Base-by-base conservation (phyloP, 208 protist species). In the Crithidia acanthocephali region DNA sequence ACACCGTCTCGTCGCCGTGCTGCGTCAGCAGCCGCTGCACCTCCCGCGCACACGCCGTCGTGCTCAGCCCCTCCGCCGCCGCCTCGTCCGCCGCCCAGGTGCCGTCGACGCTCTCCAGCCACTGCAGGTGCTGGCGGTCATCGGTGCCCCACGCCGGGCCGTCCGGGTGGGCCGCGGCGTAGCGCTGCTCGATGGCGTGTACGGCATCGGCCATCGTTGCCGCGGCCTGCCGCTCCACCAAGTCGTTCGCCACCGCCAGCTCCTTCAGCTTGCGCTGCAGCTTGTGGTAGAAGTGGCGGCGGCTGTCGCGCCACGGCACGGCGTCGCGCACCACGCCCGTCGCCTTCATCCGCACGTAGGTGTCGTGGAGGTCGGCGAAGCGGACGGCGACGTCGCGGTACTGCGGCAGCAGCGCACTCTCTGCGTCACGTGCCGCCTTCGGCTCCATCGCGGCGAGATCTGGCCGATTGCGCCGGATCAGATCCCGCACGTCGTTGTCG, bases 311-410 rank as follows among this genome's bases (percentile, higher is more conserved):
- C 98, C 98, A 99, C 45, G 84, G 82, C 0, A 99, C 69, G 15
- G 97, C 86, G 57, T 95, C 92, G 6, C 72, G 59, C 63, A 99
- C 97, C 10, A 87, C 84, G 56, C 93, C 90, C 72, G 97, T 98
- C 20, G 94, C 92, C 62, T 95, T 91, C 98, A 99, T 99, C 62
- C 98, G 88, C 11, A 97, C 95, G 53, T 97, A 78, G 0, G 92
- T 97, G 83, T 99, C 98, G 74, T 99, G 98, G 27, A 99, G 85
- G 63, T 99, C 98, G 37, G 97, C 97, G 75, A 99, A 99, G 53
- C 92, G 83, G 64, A 98, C 85, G 2, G 98, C 98, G 8, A 99
- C 87, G 69, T 98, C 94, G 56, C 87, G 81, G 85, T 99, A 99
- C 51, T 92, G 81, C 52, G 95, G 86, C 15, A 98, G 71, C 32